phyloP scores from a whole-genome alignment of 225 moss, liverwort and hornwort species.

The Bryum argenteum region DNA sequence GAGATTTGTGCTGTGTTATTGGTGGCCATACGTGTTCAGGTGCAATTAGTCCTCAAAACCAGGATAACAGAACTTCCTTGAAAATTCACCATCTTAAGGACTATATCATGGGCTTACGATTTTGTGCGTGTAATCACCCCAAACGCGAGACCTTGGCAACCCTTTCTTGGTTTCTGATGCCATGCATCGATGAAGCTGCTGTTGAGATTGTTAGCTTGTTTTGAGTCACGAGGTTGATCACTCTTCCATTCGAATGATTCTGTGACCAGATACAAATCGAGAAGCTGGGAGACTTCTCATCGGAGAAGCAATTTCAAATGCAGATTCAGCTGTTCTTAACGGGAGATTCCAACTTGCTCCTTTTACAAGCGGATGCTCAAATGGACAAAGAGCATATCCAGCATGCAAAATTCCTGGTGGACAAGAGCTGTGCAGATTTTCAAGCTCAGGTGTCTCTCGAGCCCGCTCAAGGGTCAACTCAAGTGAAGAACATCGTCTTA shows the following conservation, averaged over 20 bases:
- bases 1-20: constrained; percentile 1
- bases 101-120: not conserved
- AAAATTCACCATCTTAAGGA: no score
- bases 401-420: constrained; percentile 56
- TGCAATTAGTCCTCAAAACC: no score
- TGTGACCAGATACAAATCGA: constrained; percentile 53
- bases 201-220: not conserved
- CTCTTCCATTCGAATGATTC: constrained; percentile 5
- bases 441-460: constrained; percentile 36
- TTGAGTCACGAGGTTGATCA: constrained; percentile 1
- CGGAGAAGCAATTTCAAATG: constrained; percentile 54
- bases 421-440: constrained; percentile 47
- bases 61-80: no score
- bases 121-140: not conserved
- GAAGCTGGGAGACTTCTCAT: constrained; percentile 65
- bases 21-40: no score
- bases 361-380: constrained; percentile 60
- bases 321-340: constrained; percentile 49
- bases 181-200: constrained; percentile 6
- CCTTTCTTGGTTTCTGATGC: not conserved
- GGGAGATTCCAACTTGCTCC: constrained; percentile 40
- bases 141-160: constrained; percentile 4
- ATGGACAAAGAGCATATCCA: constrained; percentile 59
- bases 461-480: constrained; percentile 3
- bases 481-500: constrained; percentile 49